A percentile compares a stretch with the other conserved stretches of the same genome.
These are phyloP conservation scores for Posidonia australis DNA, from an alignment of 106 monocot species.

Conservation along the genomic window DNA sequence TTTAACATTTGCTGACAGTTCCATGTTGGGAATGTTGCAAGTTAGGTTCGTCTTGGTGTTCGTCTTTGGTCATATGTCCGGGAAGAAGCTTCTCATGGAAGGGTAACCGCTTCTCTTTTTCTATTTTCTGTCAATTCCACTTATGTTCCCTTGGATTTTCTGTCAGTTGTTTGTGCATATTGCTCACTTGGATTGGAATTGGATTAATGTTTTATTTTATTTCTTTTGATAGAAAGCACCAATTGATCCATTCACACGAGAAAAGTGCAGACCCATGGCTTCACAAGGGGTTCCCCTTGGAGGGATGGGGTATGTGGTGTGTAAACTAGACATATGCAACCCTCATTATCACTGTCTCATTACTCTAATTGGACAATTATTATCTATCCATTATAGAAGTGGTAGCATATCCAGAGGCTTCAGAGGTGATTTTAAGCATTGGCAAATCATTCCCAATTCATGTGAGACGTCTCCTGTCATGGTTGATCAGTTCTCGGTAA, in stretches of 20 bases:
- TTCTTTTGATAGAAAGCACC: conserved; percentile 74
- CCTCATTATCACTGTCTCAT: background rate
- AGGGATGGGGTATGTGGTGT: conserved; percentile 81
- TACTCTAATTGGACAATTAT: background rate
- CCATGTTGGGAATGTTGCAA: conserved; percentile 7
- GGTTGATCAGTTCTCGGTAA: conserved; percentile 98
- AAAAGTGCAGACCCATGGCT: conserved; percentile 79
- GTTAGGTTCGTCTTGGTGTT: conserved; percentile 77
- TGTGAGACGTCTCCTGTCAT: conserved; percentile 90
- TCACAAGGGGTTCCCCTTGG: conserved; percentile 98
- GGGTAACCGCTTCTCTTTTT: conserved; percentile 38
- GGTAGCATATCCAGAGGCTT: conserved; percentile 99
- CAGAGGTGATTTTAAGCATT: conserved; percentile 96
- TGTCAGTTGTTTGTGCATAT: too few species aligned
- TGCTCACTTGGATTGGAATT: too few species aligned
- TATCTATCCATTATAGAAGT: conserved; percentile 35
- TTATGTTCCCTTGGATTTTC: too few species aligned
- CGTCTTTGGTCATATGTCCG: conserved; percentile 99
- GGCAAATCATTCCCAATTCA: conserved; percentile 86
- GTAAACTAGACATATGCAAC: background rate
- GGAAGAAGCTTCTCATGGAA: conserved; percentile 97
- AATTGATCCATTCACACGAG: conserved; percentile 93
- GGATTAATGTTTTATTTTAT: conserved; percentile 3
- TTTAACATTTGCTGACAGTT: background rate
- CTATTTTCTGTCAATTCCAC: background rate